phyloP scores from a whole-genome alignment of 1,139 yeast genomes.

The Scheffersomyces segobiensis region DNA sequence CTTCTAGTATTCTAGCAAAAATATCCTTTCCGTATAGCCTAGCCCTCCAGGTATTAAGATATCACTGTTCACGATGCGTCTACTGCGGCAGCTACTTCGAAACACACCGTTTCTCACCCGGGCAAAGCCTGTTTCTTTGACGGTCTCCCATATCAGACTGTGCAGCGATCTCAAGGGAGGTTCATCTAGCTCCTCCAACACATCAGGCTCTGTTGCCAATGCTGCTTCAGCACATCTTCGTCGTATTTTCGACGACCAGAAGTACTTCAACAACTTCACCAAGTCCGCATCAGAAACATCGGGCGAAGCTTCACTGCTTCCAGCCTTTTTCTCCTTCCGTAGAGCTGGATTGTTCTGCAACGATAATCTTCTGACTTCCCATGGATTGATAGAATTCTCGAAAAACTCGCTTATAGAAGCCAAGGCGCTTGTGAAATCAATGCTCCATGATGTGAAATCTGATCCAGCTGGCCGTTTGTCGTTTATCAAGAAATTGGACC shows the following conservation, averaged over 20 bases:
- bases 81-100: conserved; percentile 5
- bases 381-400: conserved; percentile 71
- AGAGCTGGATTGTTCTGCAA: conserved; percentile 74
- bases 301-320: conserved; percentile 9
- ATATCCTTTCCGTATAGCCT: background rate
- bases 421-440: conserved; percentile 54
- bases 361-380: conserved; percentile 64
- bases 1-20: background rate
- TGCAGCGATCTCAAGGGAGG: background rate
- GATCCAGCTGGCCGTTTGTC: conserved; percentile 46
- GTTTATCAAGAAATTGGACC: conserved; percentile 72
- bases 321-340: conserved; percentile 6
- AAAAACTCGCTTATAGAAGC: conserved; percentile 64
- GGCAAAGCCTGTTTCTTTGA: conserved; percentile 2
- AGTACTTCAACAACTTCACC: conserved; percentile 39
- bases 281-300: conserved; percentile 14
- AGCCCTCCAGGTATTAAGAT: background rate
- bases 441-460: conserved; percentile 47
- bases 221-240: conserved; percentile 17
- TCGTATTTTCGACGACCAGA: conserved; percentile 48
- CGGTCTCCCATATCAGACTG: background rate
- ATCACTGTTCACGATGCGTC: conserved; percentile 4
- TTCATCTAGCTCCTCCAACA: background rate
- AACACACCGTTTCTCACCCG: conserved; percentile 6
- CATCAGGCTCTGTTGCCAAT: background rate